These are phyloP conservation scores for Allium fistulosum DNA, from an alignment of 106 monocot species.

Conservation along the genomic window DNA sequence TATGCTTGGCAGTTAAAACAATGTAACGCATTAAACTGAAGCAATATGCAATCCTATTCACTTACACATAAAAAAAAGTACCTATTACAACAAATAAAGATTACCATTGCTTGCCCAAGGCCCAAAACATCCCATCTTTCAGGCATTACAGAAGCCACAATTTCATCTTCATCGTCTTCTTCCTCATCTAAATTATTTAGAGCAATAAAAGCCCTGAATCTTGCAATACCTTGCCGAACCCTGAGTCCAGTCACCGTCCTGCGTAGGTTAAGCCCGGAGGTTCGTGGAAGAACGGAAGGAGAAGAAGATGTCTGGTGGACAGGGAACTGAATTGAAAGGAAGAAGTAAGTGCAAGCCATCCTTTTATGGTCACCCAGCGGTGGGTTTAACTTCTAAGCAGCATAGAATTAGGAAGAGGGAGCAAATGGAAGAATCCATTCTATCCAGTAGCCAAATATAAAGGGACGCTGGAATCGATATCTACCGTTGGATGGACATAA, in stretches of 20 bases:
- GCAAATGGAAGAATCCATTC: too few species aligned
- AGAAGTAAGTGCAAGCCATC: slow-evolving; percentile 6
- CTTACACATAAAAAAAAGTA: too few species aligned
- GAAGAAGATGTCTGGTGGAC: neutral
- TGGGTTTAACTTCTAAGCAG: neutral
- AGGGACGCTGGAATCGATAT: too few species aligned
- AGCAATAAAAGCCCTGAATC: slow-evolving; percentile 3
- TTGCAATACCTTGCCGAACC: neutral
- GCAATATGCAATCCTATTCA: too few species aligned
- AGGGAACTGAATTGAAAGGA: neutral
- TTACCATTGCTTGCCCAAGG: slow-evolving; percentile 95
- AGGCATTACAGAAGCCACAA: slow-evolving; percentile 22
- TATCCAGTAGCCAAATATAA: too few species aligned
- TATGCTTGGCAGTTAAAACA: too few species aligned
- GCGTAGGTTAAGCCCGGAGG: neutral
- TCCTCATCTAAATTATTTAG: slow-evolving; percentile 12
- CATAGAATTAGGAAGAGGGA: too few species aligned
- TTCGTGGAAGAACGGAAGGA: neutral
- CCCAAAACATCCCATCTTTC: slow-evolving; percentile 92
- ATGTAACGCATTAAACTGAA: too few species aligned
- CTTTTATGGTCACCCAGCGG: slow-evolving; percentile 1
- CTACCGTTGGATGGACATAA: too few species aligned
- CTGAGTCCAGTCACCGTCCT: slow-evolving; percentile 4
- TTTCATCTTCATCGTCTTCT: slow-evolving; percentile 16
- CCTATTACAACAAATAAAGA: neutral